Evolutionary conservation across 2,329 filamentous ascomycete species (phyloP).

Genomic region (Aspergillus glaucus): DNA sequence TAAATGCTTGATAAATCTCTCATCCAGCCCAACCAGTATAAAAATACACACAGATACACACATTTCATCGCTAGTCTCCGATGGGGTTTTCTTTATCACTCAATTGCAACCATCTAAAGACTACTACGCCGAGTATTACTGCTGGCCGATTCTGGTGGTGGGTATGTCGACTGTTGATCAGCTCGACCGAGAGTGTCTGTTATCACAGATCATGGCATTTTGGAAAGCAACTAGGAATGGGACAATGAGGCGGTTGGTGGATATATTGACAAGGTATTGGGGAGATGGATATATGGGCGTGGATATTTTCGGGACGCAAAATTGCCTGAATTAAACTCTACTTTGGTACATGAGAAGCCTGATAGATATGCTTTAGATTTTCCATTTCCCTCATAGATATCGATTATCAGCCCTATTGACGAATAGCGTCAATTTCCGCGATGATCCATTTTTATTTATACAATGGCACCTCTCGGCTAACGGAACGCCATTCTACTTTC

Average conservation of each 20-base stretch:
- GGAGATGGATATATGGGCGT: background rate
- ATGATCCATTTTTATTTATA: too few species aligned
- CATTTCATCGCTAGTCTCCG: slow-evolving; percentile 5
- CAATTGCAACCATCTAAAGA: slow-evolving; percentile 12
- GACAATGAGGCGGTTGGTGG: slow-evolving; percentile 15
- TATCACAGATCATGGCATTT: slow-evolving; percentile 13
- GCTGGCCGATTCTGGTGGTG: slow-evolving; percentile 18
- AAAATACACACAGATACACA: background rate
- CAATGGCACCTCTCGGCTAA: too few species aligned
- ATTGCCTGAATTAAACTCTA: too few species aligned
- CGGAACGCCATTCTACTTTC: too few species aligned
- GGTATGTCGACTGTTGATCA: slow-evolving; percentile 7
- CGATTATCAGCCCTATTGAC: background rate
- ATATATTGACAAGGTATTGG: slow-evolving; percentile 8
- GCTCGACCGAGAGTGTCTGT: slow-evolving; percentile 8
- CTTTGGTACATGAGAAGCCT: too few species aligned
- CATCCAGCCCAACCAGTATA: background rate
- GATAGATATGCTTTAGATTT: too few species aligned
- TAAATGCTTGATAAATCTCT: slow-evolving; percentile 1
- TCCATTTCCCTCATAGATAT: too few species aligned
- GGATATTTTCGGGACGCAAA: too few species aligned
- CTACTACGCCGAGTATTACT: slow-evolving; percentile 23
- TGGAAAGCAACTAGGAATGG: slow-evolving; percentile 17
- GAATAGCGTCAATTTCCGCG: background rate
- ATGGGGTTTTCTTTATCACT: slow-evolving; percentile 9